These are phyloP conservation scores for Hypoxylon lienhwacheense DNA, from an alignment of 495 filamentous ascomycete genomes.

Conservation along the genomic window DNA sequence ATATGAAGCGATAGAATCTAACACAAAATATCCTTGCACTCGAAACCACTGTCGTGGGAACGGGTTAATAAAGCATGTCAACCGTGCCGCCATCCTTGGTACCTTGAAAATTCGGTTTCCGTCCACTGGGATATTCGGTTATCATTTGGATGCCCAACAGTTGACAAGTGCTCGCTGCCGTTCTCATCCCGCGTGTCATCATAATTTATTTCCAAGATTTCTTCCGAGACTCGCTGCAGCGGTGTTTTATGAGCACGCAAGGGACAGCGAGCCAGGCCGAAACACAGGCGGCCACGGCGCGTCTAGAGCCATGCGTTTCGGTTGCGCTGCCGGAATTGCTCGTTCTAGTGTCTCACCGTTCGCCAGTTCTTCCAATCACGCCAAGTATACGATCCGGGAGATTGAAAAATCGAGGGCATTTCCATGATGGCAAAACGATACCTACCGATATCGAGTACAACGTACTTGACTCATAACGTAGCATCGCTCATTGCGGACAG, in stretches of 20 bases:
- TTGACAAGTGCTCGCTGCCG: conserved; percentile 1
- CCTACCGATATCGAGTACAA: background rate
- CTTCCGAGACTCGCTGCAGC: conserved; percentile 2
- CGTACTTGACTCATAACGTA: too few species aligned
- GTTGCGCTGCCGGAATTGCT: conserved; percentile 9
- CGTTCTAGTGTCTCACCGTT: conserved; percentile 14
- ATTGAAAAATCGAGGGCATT: conserved; percentile 4
- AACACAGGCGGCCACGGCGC: conserved; percentile 11
- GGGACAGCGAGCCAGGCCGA: conserved; percentile 13
- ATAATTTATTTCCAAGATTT: conserved; percentile 6
- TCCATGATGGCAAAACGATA: background rate
- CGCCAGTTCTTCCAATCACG: conserved; percentile 4
- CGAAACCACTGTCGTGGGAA: conserved; percentile 2
- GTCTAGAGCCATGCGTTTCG: conserved; percentile 15
- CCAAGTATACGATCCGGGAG: background rate
- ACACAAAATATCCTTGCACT: background rate
- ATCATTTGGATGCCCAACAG: conserved; percentile 1
- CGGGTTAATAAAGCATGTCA: conserved; percentile 1
- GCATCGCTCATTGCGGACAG: too few species aligned
- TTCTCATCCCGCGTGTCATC: conserved; percentile 2
- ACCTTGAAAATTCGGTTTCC: too few species aligned
- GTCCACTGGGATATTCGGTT: too few species aligned
- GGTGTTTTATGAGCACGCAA: conserved; percentile 5
- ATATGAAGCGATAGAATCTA: conserved; percentile 12
- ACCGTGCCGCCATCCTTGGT: background rate